Conservation (phyloP, 2,329 filamentous ascomycete genomes). For the Parascedosporium putredinis region DNA sequence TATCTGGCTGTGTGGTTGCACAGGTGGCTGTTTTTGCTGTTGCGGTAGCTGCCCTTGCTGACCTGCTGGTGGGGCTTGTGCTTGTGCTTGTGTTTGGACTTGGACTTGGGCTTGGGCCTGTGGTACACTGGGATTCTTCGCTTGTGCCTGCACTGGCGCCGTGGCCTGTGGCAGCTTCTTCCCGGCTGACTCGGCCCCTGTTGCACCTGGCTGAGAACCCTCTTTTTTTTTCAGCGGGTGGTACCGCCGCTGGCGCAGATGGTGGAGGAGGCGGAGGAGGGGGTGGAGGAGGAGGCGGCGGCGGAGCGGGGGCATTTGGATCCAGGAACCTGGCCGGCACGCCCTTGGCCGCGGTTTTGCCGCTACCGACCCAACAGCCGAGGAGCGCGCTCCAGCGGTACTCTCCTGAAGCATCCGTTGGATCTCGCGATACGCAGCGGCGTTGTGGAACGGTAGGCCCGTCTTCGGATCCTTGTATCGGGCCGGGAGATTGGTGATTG, state of each 20-base stretch:
- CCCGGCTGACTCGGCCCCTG: neutral
- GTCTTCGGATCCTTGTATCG: slow-evolving; percentile 79
- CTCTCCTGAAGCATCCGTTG: slow-evolving; percentile 59
- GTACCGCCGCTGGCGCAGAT: too few species aligned
- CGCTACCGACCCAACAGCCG: slow-evolving; percentile 71
- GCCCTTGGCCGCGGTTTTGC: slow-evolving; percentile 54
- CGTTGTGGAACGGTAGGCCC: slow-evolving; percentile 69
- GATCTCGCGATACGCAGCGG: slow-evolving; percentile 72
- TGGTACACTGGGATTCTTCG: too few species aligned
- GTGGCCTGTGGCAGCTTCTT: neutral
- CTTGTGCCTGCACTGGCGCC: neutral
- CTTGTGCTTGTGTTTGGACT: neutral
- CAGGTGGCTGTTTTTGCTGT: neutral
- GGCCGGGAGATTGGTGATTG: slow-evolving; percentile 72
- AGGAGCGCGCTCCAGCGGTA: slow-evolving; percentile 75
- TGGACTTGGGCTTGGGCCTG: neutral
- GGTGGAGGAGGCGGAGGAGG: neutral
- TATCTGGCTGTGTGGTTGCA: neutral
- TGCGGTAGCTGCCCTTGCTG: neutral
- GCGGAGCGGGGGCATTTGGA: slow-evolving; percentile 17
- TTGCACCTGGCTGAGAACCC: neutral
- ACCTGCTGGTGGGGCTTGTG: neutral
- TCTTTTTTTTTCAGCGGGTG: too few species aligned
- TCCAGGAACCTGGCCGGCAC: slow-evolving; percentile 68
- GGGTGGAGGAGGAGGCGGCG: neutral